These are phyloP conservation scores for Sisymbrium irio DNA, from an alignment of 345 rosid species.

Conservation along the genomic window DNA sequence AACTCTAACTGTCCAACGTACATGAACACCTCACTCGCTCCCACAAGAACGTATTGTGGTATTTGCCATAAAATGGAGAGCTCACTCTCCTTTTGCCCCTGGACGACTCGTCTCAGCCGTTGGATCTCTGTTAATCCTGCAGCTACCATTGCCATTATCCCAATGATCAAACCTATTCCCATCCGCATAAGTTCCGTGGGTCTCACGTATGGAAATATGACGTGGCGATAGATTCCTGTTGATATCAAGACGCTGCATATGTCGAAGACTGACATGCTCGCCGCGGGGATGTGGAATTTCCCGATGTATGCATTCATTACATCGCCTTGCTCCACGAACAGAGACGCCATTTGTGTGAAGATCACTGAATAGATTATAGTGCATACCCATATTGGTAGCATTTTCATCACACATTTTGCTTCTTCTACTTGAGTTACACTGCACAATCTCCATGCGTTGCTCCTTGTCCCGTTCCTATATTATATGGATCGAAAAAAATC, in stretches of 20 bases:
- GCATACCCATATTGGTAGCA: constrained; percentile 70
- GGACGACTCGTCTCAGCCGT: constrained; percentile 44
- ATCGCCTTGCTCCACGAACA: constrained; percentile 69
- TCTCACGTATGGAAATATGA: constrained; percentile 68
- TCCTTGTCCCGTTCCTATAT: constrained; percentile 16
- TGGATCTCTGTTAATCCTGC: constrained; percentile 71
- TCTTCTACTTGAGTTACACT: constrained; percentile 87
- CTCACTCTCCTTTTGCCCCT: constrained; percentile 53
- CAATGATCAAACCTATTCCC: constrained; percentile 81
- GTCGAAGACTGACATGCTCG: constrained; percentile 91
- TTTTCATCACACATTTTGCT: constrained; percentile 65
- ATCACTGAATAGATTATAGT: constrained; percentile 71
- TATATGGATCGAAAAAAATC: background rate
- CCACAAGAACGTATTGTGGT: constrained; percentile 79
- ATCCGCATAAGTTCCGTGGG: constrained; percentile 78
- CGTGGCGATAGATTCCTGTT: constrained; percentile 66
- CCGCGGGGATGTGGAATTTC: constrained; percentile 73
- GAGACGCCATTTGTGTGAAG: constrained; percentile 74
- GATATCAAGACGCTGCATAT: constrained; percentile 67
- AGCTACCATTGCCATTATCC: constrained; percentile 74
- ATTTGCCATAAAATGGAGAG: constrained; percentile 84
- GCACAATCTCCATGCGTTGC: constrained; percentile 68
- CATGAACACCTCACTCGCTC: constrained; percentile 90
- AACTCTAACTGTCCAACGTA: constrained; percentile 90
- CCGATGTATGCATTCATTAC: constrained; percentile 60